Evolutionary conservation across 2,329 filamentous ascomycete species (phyloP).

Genomic region (Sphaerulina populicola): DNA sequence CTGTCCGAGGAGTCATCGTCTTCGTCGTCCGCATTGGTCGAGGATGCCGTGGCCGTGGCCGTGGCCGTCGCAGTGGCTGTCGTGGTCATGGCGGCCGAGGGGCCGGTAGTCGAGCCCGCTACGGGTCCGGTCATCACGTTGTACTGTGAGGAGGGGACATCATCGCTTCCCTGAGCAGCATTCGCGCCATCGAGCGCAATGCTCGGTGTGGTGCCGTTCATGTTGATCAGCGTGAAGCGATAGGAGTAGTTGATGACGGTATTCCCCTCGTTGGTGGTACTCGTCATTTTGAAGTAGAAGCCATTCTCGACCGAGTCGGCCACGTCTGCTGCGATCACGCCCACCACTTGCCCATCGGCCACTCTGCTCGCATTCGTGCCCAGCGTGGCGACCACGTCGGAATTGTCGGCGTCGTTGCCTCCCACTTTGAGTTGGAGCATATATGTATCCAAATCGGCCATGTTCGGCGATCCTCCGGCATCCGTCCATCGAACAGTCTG

Average conservation of each 20-base stretch:
- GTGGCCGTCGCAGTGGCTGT: constrained; percentile 1
- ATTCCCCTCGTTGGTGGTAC: constrained; percentile 16
- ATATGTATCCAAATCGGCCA: constrained; percentile 15
- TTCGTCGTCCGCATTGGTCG: background rate
- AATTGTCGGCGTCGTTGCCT: constrained; percentile 18
- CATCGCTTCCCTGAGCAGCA: constrained; percentile 9
- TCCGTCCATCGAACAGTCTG: constrained; percentile 18
- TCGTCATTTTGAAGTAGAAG: constrained; percentile 21
- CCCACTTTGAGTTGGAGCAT: constrained; percentile 18
- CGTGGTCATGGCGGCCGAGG: background rate
- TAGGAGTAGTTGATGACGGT: constrained; percentile 50
- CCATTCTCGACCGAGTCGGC: constrained; percentile 20
- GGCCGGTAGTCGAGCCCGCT: background rate
- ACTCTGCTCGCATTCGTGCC: constrained; percentile 11
- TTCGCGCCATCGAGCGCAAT: constrained; percentile 29
- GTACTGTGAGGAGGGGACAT: constrained; percentile 19
- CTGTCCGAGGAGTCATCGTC: background rate
- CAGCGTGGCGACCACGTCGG: constrained; percentile 16
- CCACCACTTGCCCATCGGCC: constrained; percentile 8
- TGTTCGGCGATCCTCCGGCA: constrained; percentile 15
- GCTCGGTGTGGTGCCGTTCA: constrained; percentile 52
- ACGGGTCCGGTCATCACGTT: constrained; percentile 11
- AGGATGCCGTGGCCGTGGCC: background rate
- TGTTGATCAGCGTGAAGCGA: constrained; percentile 54
- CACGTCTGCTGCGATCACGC: constrained; percentile 13